phyloP scores from a whole-genome alignment of 768 basidiomycete genomes.

The Ephemerocybe angulata region DNA sequence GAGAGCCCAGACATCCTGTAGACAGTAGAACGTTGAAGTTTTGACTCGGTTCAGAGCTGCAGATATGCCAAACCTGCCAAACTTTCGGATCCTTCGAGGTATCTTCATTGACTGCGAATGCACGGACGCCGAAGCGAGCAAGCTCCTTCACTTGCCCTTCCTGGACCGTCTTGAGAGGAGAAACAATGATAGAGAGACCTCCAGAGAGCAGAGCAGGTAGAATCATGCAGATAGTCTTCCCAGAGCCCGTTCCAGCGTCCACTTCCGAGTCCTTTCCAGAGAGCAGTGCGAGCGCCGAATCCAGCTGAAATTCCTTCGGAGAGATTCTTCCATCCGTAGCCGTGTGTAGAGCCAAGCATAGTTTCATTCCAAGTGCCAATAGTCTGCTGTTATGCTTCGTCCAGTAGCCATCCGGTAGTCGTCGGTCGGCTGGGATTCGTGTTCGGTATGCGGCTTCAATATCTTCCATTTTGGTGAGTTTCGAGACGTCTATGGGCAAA shows the following conservation, averaged over 20 bases:
- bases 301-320: slow-evolving; percentile 18
- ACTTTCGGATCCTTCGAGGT: slow-evolving; percentile 15
- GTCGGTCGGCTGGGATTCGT: neutral
- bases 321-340: neutral
- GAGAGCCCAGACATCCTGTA: slow-evolving; percentile 12
- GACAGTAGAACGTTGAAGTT: neutral
- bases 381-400: neutral
- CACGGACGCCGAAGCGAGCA: slow-evolving; percentile 13
- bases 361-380: neutral
- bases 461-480: no score
- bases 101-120: slow-evolving; percentile 21
- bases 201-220: slow-evolving; percentile 14
- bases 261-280: slow-evolving; percentile 14
- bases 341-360: slow-evolving; percentile 8
- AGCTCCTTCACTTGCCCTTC: slow-evolving; percentile 17
- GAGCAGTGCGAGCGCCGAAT: slow-evolving; percentile 11
- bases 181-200: slow-evolving; percentile 15
- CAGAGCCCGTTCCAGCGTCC: slow-evolving; percentile 18
- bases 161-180: slow-evolving; percentile 19
- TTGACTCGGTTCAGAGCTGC: neutral
- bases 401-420: slow-evolving; percentile 5
- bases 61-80: slow-evolving; percentile 14
- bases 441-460: no score
- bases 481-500: no score
- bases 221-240: slow-evolving; percentile 22